Evolutionary conservation across 208 protist species (phyloP).

Genomic region (Trypanosoma cruzi): DNA sequence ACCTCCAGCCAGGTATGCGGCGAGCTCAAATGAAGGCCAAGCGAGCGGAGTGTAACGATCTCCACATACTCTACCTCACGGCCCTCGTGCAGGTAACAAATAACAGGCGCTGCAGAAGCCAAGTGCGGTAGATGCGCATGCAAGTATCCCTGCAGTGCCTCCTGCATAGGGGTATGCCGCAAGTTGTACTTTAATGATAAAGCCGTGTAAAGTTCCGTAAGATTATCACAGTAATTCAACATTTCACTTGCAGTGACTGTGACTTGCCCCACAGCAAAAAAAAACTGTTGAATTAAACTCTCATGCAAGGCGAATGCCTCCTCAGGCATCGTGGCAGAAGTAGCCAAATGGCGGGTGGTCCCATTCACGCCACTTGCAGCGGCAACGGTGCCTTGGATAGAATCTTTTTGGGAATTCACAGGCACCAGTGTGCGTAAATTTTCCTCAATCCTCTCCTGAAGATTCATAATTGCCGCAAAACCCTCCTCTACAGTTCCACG

Average conservation of each 20-base stretch:
- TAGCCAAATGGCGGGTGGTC: not conserved
- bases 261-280: not conserved
- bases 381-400: not conserved
- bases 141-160: not conserved
- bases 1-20: slow-evolving; percentile 1
- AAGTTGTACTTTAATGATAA: slow-evolving; percentile 14
- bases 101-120: slow-evolving; percentile 21
- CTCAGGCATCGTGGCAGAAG: not conserved
- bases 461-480: not conserved
- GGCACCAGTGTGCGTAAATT: not conserved
- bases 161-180: not conserved
- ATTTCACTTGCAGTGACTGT: not conserved
- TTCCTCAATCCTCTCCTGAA: slow-evolving; percentile 1
- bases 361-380: not conserved
- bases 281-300: slow-evolving; percentile 18
- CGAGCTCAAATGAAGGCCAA: not conserved
- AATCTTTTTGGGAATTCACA: too few relatives aligned
- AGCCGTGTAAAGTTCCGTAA: slow-evolving; percentile 4
- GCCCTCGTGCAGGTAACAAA: slow-evolving; percentile 33
- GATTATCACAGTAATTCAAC: not conserved
- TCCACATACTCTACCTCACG: slow-evolving; percentile 38
- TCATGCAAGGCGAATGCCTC: slow-evolving; percentile 5
- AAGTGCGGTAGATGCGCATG: slow-evolving; percentile 17
- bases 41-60: slow-evolving; percentile 11
- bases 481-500: not conserved